Percentiles rank a stretch among this genome's conserved stretches.
phyloP scores from a whole-genome alignment of 75 land plant genomes.

The Ceratopteris richardii region DNA sequence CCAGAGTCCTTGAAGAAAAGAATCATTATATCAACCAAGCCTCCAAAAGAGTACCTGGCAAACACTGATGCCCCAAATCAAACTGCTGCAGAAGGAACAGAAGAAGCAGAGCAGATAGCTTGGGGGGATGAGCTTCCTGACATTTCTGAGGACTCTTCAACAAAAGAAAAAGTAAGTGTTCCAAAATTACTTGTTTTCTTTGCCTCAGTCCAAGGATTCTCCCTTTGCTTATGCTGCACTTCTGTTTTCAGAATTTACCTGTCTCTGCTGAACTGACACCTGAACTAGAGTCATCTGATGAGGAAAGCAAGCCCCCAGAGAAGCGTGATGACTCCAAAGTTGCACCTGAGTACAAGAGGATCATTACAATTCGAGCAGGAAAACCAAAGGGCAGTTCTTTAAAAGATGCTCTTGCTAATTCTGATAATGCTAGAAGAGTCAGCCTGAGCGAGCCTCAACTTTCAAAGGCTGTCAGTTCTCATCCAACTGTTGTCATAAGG shows the following conservation, averaged over 20 bases:
- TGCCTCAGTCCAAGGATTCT: too few relatives aligned
- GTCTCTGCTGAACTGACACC: neutral
- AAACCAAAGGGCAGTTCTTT: slow-evolving; percentile 36
- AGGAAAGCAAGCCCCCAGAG: slow-evolving; percentile 4
- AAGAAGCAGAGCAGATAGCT: slow-evolving; percentile 15
- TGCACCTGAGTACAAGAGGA: slow-evolving; percentile 41
- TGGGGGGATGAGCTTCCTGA: slow-evolving; percentile 29
- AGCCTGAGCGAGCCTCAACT: slow-evolving; percentile 63
- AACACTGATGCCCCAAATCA: too few relatives aligned
- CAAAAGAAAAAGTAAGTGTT: neutral
- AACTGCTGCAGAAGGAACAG: slow-evolving; percentile 8
- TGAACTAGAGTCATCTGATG: neutral
- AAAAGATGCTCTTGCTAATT: slow-evolving; percentile 24
- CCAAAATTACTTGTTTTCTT: too few relatives aligned
- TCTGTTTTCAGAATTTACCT: neutral
- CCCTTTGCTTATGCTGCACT: neutral
- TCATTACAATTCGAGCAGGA: slow-evolving; percentile 62
- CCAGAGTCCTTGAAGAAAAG: slow-evolving; percentile 56
- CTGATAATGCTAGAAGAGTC: slow-evolving; percentile 44
- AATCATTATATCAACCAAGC: slow-evolving; percentile 76
- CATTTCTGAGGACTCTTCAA: slow-evolving; percentile 2
- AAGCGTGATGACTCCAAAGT: slow-evolving; percentile 6
- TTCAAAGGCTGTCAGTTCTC: slow-evolving; percentile 27
- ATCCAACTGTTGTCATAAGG: slow-evolving; percentile 41
- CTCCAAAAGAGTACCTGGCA: slow-evolving; percentile 56